Base-by-base conservation (phyloP, 2,329 filamentous ascomycete genomes). In the Xylariaceae sp. region DNA sequence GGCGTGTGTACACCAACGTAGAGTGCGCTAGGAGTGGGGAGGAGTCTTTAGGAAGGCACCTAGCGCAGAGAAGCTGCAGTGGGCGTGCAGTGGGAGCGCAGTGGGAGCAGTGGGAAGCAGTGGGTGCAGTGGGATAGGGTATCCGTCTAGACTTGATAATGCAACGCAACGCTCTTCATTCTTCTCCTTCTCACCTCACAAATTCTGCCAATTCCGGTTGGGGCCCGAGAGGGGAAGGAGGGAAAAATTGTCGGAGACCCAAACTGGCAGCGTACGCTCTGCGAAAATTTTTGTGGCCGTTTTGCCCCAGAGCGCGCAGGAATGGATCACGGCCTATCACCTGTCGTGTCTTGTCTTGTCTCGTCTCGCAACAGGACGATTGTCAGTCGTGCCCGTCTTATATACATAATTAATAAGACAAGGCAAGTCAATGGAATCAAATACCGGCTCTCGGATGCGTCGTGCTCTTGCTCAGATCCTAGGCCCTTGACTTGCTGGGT, bases 71-170 rank as follows among this genome's bases (percentile, higher is more conserved):
- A 30, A 30, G 23, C 23, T 30, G 23, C 23, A 30, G 37, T 41
- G 37, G 37, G 37, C 37, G 17, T 10, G 49, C 4, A 56, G 45
- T 53, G 17, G 50, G 49, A 44, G 37, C 37, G 23, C 35, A 23
- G 4, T 18, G 44, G 35, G 13, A 7, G 30, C 11, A 17, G 44
- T 53, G 53, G 37, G 37, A 44, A 50, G 23, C 52, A 15, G 50
- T 35, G 47, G 58, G 54, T 44, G 23, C 52, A 15, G 50, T 35
- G 47, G 58, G 54, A 56, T 51, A n/a, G 52, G 47, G 55, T 57
- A 18, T 58, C 62, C 56, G 55, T 56, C 57, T 57, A 53, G 55
- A 56, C 58, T 57, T 64, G 58, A 57, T 51, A 52, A 61, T 57
- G 53, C 47, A 41, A 57, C 58, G 56, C 51, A 35, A 57, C 56